Evolutionary conservation across 2,329 filamentous ascomycete genomes (phyloP).

Genomic region (Botryosphaeria dothidea): DNA sequence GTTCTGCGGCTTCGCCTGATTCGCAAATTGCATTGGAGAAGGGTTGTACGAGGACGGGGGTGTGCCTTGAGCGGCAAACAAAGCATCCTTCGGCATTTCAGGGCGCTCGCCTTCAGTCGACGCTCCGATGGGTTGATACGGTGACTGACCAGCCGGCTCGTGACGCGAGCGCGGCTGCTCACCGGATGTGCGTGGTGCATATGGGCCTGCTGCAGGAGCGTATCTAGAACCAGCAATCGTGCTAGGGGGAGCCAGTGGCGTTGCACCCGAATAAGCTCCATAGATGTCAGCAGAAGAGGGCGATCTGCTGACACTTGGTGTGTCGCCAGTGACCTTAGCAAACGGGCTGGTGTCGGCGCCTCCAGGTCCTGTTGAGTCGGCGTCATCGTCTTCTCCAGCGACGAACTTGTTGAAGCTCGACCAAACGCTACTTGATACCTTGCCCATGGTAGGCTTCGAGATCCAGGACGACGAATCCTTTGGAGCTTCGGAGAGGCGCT

Average conservation of each 20-base stretch:
- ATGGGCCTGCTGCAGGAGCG: slow-evolving; percentile 36
- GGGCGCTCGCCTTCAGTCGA: slow-evolving; percentile 37
- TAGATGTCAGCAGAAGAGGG: slow-evolving; percentile 73
- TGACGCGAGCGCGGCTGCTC: slow-evolving; percentile 53
- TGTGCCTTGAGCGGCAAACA: slow-evolving; percentile 30
- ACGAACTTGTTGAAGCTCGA: slow-evolving; percentile 97
- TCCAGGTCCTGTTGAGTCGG: slow-evolving; percentile 57
- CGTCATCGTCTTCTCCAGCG: slow-evolving; percentile 80
- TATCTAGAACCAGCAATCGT: slow-evolving; percentile 39
- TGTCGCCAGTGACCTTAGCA: slow-evolving; percentile 72
- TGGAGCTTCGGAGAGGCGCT: slow-evolving; percentile 80
- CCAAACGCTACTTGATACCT: slow-evolving; percentile 87
- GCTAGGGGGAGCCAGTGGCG: slow-evolving; percentile 38
- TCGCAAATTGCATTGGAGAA: neutral
- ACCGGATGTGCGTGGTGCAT: slow-evolving; percentile 52
- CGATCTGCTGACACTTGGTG: slow-evolving; percentile 55
- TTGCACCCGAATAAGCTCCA: slow-evolving; percentile 52
- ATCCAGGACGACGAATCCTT: slow-evolving; percentile 89
- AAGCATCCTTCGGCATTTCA: slow-evolving; percentile 15
- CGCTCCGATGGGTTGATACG: slow-evolving; percentile 25
- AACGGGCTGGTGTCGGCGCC: slow-evolving; percentile 72
- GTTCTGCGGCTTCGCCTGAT: neutral
- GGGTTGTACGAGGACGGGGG: slow-evolving; percentile 23
- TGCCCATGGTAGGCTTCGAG: slow-evolving; percentile 91
- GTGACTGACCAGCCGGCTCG: slow-evolving; percentile 33